Percentiles rank a stretch among this genome's conserved stretches.
Evolutionary conservation across 2,329 filamentous ascomycete genomes (phyloP).

Genomic region (Exophiala phaeomuriformis): DNA sequence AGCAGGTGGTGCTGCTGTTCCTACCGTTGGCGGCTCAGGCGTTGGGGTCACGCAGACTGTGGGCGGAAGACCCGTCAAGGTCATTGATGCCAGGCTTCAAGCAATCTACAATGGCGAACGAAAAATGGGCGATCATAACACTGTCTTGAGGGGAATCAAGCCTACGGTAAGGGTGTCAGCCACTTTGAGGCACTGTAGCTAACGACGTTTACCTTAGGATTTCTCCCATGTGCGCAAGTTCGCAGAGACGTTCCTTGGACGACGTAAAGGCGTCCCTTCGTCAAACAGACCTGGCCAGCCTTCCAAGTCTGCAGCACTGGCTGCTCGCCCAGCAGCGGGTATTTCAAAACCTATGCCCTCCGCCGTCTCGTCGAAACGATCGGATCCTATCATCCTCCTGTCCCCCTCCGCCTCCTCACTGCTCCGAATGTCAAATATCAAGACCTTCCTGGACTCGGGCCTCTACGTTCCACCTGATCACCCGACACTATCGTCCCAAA

Average conservation of each 20-base stretch:
- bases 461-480: slow-evolving; percentile 70
- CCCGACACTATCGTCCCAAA: slow-evolving; percentile 52
- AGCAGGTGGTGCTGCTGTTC: slow-evolving; percentile 42
- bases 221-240: slow-evolving; percentile 89
- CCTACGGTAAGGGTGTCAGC: slow-evolving; percentile 57
- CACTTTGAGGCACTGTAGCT: slow-evolving; percentile 2
- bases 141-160: slow-evolving; percentile 76
- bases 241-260: slow-evolving; percentile 65
- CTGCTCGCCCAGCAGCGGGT: slow-evolving; percentile 19
- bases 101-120: slow-evolving; percentile 90
- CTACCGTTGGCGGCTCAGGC: slow-evolving; percentile 36
- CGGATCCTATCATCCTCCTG: slow-evolving; percentile 88
- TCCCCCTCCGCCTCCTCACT: slow-evolving; percentile 93
- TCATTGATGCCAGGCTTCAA: slow-evolving; percentile 71
- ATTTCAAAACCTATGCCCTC: slow-evolving; percentile 25
- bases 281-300: slow-evolving; percentile 34
- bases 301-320: slow-evolving; percentile 19
- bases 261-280: slow-evolving; percentile 38
- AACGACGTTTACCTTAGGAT: slow-evolving; percentile 53
- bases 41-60: slow-evolving; percentile 33
- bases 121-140: slow-evolving; percentile 88
- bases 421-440: slow-evolving; percentile 91
- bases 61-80: slow-evolving; percentile 50
- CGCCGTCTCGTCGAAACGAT: slow-evolving; percentile 40
- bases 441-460: slow-evolving; percentile 82